Conservation (phyloP, 768 basidiomycete genomes). For the Mycena leptocephala region DNA sequence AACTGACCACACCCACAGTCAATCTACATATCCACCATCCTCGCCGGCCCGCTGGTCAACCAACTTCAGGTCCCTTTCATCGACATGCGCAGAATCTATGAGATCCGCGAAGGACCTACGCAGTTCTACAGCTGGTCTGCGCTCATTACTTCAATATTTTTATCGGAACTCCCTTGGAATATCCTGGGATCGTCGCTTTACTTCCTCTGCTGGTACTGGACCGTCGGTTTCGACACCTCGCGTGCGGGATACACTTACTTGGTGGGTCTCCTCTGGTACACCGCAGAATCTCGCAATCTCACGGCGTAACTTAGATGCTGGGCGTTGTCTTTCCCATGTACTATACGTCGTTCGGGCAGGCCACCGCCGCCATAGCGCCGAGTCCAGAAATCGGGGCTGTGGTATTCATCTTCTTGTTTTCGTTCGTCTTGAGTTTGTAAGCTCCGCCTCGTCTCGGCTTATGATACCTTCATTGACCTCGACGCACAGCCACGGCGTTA, state of each 20-base stretch:
- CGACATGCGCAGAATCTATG: conserved; percentile 72
- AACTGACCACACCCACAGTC: conserved; percentile 49
- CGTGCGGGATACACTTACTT: conserved; percentile 76
- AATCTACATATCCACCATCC: conserved; percentile 71
- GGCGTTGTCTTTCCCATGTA: conserved; percentile 72
- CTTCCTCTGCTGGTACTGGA: conserved; percentile 82
- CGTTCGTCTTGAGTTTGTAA: conserved; percentile 77
- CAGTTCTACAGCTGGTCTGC: conserved; percentile 79
- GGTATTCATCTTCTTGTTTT: conserved; percentile 72
- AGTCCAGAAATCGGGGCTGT: conserved; percentile 74
- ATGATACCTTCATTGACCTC: background rate
- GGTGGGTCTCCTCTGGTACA: background rate
- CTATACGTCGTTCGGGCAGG: conserved; percentile 75
- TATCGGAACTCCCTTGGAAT: conserved; percentile 77
- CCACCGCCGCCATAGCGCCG: conserved; percentile 74
- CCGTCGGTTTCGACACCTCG: conserved; percentile 70
- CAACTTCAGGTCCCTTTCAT: conserved; percentile 78
- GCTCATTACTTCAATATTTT: conserved; percentile 67
- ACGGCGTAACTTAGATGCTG: conserved; percentile 49
- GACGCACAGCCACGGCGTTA: conserved; percentile 68
- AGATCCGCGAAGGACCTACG: conserved; percentile 78
- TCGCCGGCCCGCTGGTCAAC: conserved; percentile 70
- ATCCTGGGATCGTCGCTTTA: conserved; percentile 71
- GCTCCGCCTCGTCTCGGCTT: conserved; percentile 30
- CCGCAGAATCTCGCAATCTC: background rate